A percentile compares a stretch with the other conserved stretches of the same genome.
Conservation (phyloP, 2,329 filamentous ascomycete species). For the Phialocephala sp. region DNA sequence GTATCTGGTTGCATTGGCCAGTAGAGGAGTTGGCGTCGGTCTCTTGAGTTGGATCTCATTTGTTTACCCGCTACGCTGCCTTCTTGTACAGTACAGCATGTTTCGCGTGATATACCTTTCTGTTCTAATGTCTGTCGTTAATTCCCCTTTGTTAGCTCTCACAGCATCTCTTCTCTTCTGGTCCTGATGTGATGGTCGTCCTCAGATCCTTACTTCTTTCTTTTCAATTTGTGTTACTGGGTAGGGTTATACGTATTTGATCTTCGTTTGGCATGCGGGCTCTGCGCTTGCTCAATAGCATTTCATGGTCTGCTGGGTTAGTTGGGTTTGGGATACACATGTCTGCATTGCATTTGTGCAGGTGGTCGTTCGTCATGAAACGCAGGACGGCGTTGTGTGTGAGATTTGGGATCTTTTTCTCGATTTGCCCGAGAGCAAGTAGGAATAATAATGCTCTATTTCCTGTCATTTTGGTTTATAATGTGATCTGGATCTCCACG, state of each 20-base stretch:
- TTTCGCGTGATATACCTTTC: slow-evolving; percentile 19
- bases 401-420: slow-evolving; percentile 15
- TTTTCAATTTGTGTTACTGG: slow-evolving; percentile 25
- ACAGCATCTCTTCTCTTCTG: slow-evolving; percentile 19
- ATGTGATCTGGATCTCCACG: background rate
- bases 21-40: slow-evolving; percentile 40
- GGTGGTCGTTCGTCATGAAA: slow-evolving; percentile 27
- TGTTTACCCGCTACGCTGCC: slow-evolving; percentile 26
- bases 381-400: slow-evolving; percentile 25
- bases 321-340: slow-evolving; percentile 33
- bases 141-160: slow-evolving; percentile 14
- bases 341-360: slow-evolving; percentile 34
- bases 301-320: slow-evolving; percentile 31
- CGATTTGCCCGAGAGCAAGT: slow-evolving; percentile 16
- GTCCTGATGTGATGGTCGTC: slow-evolving; percentile 17
- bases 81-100: slow-evolving; percentile 39
- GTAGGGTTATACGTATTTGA: slow-evolving; percentile 26
- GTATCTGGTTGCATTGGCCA: slow-evolving; percentile 36
- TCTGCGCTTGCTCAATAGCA: slow-evolving; percentile 29
- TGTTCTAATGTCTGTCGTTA: slow-evolving; percentile 28
- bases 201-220: slow-evolving; percentile 22
- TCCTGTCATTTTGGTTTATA: background rate
- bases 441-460: slow-evolving; percentile 28
- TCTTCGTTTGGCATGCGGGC: slow-evolving; percentile 33
- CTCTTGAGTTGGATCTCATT: slow-evolving; percentile 29